These are phyloP conservation scores for Termitomyces titanicus DNA, from an alignment of 768 basidiomycete genomes.

Conservation along the genomic window DNA sequence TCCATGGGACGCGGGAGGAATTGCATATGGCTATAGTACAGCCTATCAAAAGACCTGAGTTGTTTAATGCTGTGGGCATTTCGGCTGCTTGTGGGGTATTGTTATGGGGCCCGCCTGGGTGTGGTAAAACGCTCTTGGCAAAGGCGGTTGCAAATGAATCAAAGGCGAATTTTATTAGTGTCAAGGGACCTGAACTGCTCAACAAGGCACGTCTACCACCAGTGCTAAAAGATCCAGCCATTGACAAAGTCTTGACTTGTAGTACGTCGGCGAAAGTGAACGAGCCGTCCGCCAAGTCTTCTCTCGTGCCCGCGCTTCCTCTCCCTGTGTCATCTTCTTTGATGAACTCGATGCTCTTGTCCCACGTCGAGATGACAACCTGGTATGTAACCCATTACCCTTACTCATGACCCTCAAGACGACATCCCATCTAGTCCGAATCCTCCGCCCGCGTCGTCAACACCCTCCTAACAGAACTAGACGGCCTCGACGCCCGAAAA, in stretches of 20 bases:
- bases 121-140: slow-evolving; percentile 96
- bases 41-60: slow-evolving; percentile 84
- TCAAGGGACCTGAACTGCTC: slow-evolving; percentile 93
- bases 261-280: slow-evolving; percentile 99
- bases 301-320: slow-evolving; percentile 86
- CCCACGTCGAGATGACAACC: slow-evolving; percentile 82
- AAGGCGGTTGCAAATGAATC: slow-evolving; percentile 98
- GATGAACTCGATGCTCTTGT: slow-evolving; percentile 94
- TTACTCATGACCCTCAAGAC: background rate
- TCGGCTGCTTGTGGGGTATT: slow-evolving; percentile 90
- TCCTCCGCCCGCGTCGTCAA: slow-evolving; percentile 92
- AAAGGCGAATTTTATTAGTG: slow-evolving; percentile 94
- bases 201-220: slow-evolving; percentile 72
- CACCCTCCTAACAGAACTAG: slow-evolving; percentile 90
- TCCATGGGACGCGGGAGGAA: slow-evolving; percentile 84
- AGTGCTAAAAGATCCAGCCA: background rate
- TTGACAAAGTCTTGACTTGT: background rate
- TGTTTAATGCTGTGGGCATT: slow-evolving; percentile 88
- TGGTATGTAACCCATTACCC: slow-evolving; percentile 46
- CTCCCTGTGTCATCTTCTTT: slow-evolving; percentile 94
- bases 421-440: slow-evolving; percentile 59
- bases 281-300: slow-evolving; percentile 94
- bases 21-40: slow-evolving; percentile 98
- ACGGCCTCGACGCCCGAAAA: slow-evolving; percentile 84
- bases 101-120: slow-evolving; percentile 98